These are phyloP conservation scores for Collybiopsis luxurians DNA, from an alignment of 768 basidiomycete species.

Conservation along the genomic window DNA sequence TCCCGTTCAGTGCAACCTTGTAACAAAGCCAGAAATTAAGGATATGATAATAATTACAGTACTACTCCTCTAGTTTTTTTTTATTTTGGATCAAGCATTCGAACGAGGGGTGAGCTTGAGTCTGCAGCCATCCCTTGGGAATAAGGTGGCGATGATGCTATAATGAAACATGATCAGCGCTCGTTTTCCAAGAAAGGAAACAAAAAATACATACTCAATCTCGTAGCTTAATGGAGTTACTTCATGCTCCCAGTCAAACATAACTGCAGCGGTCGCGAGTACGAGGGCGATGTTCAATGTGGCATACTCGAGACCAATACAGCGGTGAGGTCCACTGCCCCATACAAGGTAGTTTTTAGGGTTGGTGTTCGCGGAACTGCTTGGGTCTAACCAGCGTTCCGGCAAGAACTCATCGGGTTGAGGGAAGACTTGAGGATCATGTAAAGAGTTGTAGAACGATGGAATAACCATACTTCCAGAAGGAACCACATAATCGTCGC, in stretches of 20 bases:
- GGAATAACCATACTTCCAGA: conserved; percentile 92
- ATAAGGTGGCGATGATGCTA: conserved; percentile 93
- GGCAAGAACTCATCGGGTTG: conserved; percentile 81
- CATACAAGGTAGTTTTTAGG: conserved; percentile 97
- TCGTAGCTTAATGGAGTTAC: conserved; percentile 75
- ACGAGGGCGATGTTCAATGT: conserved; percentile 86
- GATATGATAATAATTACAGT: conserved; percentile 5
- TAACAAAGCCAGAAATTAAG: neutral
- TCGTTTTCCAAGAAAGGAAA: conserved; percentile 7
- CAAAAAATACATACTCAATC: conserved; percentile 62
- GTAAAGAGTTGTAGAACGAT: conserved; percentile 88
- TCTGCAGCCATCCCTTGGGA: conserved; percentile 90
- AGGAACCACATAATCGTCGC: conserved; percentile 89
- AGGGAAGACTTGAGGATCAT: conserved; percentile 86
- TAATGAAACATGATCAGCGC: conserved; percentile 1
- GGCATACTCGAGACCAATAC: conserved; percentile 92
- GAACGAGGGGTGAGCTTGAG: conserved; percentile 72
- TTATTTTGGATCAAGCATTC: neutral
- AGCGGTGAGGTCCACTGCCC: conserved; percentile 89
- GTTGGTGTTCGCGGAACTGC: conserved; percentile 73
- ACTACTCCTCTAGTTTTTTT: neutral
- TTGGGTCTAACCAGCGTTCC: conserved; percentile 89
- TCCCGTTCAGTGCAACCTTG: no score
- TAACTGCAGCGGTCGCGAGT: conserved; percentile 75
- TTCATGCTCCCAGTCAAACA: conserved; percentile 87